Percentiles rank a stretch among this genome's conserved stretches.
Conservation (phyloP, 179 eudicot species). For the Silene coronaria region DNA sequence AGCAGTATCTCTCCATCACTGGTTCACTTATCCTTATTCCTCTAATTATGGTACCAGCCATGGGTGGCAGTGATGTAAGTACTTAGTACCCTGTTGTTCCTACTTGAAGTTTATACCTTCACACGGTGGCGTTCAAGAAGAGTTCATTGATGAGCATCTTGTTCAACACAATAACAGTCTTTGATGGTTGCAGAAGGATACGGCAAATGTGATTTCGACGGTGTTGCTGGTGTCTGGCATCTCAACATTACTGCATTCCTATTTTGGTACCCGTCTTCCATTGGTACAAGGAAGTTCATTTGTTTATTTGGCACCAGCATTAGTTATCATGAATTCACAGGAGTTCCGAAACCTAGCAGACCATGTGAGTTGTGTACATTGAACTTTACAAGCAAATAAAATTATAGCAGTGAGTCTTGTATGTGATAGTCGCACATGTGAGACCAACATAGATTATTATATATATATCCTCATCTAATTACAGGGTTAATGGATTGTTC, state of each 20-base stretch:
- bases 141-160: slow-evolving; percentile 4
- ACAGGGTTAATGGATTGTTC: neutral
- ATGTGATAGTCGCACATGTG: too few species aligned
- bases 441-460: neutral
- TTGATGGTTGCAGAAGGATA: slow-evolving; percentile 63
- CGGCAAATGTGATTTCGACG: slow-evolving; percentile 77
- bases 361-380: slow-evolving; percentile 49
- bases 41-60: slow-evolving; percentile 66
- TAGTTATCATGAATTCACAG: slow-evolving; percentile 71
- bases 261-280: slow-evolving; percentile 89
- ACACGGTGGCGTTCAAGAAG: neutral
- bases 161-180: neutral
- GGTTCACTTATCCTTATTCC: slow-evolving; percentile 91
- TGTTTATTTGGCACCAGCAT: slow-evolving; percentile 86
- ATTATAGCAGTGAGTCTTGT: neutral
- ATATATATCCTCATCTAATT: neutral
- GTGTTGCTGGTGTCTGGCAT: slow-evolving; percentile 80
- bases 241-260: slow-evolving; percentile 73
- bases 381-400: neutral
- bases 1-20: slow-evolving; percentile 75
- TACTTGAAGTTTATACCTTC: neutral
- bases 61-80: slow-evolving; percentile 98
- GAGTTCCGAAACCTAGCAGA: slow-evolving; percentile 82
- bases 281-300: slow-evolving; percentile 95
- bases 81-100: slow-evolving; percentile 34